Base-by-base conservation (phyloP, 805 yeast species). In the Lachancea meyersii region DNA sequence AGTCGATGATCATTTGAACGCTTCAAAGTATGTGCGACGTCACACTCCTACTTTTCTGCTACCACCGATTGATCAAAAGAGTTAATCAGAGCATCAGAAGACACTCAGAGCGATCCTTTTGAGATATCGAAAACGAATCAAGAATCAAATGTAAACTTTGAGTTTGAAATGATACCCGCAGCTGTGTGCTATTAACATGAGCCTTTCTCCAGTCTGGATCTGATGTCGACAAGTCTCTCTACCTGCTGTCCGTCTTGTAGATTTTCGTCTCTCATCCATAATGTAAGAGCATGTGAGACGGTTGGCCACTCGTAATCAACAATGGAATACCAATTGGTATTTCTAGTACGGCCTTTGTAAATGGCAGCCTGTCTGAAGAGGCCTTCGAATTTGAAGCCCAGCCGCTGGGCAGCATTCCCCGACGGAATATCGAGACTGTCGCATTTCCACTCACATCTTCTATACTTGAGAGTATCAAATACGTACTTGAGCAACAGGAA, bases 371-470 rank as follows among this genome's bases (percentile, higher is more conserved):
- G 54, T 27, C 65, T 48, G 41, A 60, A 61, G 1, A 50, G 43
- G 6, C 67, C 68, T 39, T 63, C 69, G 32, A 37, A 54, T n/a
- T 44, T 45, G 41, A 59, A 63, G 10, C 69, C 68, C 13, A 61
- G 46, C 9, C 68, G 51, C 7, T 35, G 24, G 1, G 68, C 67
- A 2, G 67, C 64, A n/a, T 43, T 47, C 34, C 46, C 46, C 2
- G 66, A 61, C 1, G 63, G 60, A 11, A 34, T 53, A 35, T 63
- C 61, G 24, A 55, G 50, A 28, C 52, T 48, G 45, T 63, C 54
- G 45, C 67, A 64, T 43, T 58, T 62, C 69, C 69, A 64, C 43
- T 63, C 66, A 36, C 48, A 53, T 13, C 68, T 51, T 16, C 69
- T 50, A 45, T 60, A 58, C 2, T 58, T 55, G 34, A 60, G 48